Evolutionary conservation across 2,329 filamentous ascomycete species (phyloP), one percentile per base, ranked within the genome.

Genomic region (Colletotrichum tofieldiae): DNA sequence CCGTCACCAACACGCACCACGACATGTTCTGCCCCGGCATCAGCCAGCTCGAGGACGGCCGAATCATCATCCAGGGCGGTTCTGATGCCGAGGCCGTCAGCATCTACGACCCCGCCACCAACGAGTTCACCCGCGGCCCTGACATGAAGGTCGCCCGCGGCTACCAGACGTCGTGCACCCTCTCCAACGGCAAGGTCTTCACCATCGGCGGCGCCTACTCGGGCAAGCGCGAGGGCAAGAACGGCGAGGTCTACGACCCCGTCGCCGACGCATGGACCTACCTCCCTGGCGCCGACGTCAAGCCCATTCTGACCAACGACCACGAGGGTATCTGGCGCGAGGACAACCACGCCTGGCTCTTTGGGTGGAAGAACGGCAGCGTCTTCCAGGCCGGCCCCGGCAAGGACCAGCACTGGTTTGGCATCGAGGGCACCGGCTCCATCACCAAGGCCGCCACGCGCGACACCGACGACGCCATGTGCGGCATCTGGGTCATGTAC

Each of bases 21-120:
- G 86, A 89, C 75, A 89, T 89, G 87, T 89, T 89, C 74, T 90
- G 88, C 75, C 87, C 88, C 0, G 89, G 88, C 2, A 87, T 90
- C 62, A 86, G 83, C 9, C 78, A 86, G 16, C 85, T 87, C 67
- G 82, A 82, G 20, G 79, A 84, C 9, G 89, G 88, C 0, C 80
- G 82, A 11, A 82, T 89, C 9, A 76, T 90, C 2, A 84, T 91
- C 8, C 87, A 85, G 0, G 89, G 90, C 7, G 89, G 89, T 1
- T 84, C 84, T 32, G 82, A 85, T 66, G 84, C 85, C 8, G 77
- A 80, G 7, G 84, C 83, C 52, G 88, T 86, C 1, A 88, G 85
- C 65, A 81, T 89, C 45, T 89, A 86, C 77, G 77, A 86, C 74
- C 81, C 82, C 0, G 74, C 70, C 0, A 80, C 77, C 12, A 77